Conservation (phyloP, 164 flowering plant species). For the Nelumbo lutea region DNA sequence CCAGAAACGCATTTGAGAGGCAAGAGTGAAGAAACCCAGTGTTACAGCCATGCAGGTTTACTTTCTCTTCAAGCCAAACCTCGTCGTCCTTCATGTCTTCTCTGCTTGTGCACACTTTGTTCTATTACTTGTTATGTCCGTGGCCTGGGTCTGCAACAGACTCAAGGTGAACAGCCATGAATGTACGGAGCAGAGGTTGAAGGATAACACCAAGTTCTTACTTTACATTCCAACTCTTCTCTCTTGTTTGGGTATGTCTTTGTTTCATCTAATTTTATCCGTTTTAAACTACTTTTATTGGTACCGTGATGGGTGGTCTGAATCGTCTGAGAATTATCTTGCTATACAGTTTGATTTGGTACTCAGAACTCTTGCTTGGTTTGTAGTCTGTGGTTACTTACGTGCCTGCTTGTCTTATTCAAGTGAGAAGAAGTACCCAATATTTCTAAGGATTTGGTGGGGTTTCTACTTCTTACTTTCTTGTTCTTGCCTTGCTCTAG, state of each 20-base stretch:
- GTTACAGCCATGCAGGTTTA: too few species aligned
- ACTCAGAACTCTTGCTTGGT: constrained; percentile 44
- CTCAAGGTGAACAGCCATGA: too few species aligned
- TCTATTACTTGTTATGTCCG: too few species aligned
- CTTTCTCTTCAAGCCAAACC: too few species aligned
- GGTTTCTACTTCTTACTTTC: constrained; percentile 21
- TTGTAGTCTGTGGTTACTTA: constrained; percentile 33
- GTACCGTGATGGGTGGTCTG: constrained; percentile 58
- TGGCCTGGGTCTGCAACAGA: too few species aligned
- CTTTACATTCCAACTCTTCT: neutral
- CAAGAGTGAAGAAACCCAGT: too few species aligned
- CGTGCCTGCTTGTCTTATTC: constrained; percentile 17
- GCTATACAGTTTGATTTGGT: constrained; percentile 44
- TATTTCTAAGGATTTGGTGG: constrained; percentile 32
- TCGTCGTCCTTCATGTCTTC: too few species aligned
- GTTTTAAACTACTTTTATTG: constrained; percentile 38
- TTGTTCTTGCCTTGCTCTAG: constrained; percentile 17
- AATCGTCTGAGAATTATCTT: constrained; percentile 20
- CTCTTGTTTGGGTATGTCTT: neutral
- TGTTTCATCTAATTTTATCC: neutral
- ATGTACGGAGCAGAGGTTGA: too few species aligned
- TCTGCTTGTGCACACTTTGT: too few species aligned
- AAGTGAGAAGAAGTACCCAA: constrained; percentile 11
- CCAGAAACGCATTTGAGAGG: too few species aligned
- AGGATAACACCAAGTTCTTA: neutral